These are phyloP conservation scores for Naganishia sp. DNA, from an alignment of 1,284 basidiomycete species.

Conservation along the genomic window DNA sequence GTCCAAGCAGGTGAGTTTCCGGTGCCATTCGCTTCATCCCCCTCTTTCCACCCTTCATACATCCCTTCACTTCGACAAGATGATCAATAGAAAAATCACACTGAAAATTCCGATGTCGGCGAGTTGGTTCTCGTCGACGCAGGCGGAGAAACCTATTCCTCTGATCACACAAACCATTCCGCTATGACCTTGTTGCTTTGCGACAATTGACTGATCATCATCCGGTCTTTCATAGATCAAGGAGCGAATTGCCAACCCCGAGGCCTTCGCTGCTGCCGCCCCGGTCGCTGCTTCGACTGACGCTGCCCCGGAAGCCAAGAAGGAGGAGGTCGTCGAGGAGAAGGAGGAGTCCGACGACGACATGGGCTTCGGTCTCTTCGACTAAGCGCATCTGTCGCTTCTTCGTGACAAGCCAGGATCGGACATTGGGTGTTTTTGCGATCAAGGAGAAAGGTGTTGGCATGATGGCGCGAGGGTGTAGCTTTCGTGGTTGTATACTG, in stretches of 20 bases:
- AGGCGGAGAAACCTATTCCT: slow-evolving; percentile 34
- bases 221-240: slow-evolving; percentile 66
- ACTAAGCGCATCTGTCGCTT: slow-evolving; percentile 58
- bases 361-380: slow-evolving; percentile 78
- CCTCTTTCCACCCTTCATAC: not conserved
- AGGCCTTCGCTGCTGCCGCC: slow-evolving; percentile 84
- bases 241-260: slow-evolving; percentile 94
- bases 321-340: slow-evolving; percentile 64
- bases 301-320: slow-evolving; percentile 58
- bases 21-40: slow-evolving; percentile 36
- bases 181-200: too few species aligned
- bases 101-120: slow-evolving; percentile 73
- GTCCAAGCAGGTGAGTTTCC: slow-evolving; percentile 74
- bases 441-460: too few species aligned
- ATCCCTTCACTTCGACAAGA: slow-evolving; percentile 40
- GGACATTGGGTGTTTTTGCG: not conserved
- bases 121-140: slow-evolving; percentile 15
- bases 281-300: slow-evolving; percentile 63
- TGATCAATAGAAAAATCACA: slow-evolving; percentile 61
- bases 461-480: too few species aligned
- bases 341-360: slow-evolving; percentile 64
- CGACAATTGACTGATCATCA: too few species aligned
- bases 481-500: slow-evolving; percentile 5
- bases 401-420: not conserved
- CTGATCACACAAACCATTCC: not conserved